Evolutionary conservation across 2,329 filamentous ascomycete genomes (phyloP).

Genomic region (Colletotrichum theobromicola): DNA sequence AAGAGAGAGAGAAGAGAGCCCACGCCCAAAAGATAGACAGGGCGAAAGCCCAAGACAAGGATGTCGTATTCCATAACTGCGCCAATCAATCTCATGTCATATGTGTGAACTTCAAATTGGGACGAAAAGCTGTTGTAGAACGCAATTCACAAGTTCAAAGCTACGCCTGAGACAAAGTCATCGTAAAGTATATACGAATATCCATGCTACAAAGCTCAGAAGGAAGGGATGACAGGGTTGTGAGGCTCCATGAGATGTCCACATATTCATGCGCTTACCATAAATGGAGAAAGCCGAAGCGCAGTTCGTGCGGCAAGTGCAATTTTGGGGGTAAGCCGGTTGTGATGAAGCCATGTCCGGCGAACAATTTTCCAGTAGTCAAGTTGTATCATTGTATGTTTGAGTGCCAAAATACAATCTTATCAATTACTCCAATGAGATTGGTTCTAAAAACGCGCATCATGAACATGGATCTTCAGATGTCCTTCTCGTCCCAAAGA

Average conservation of each 20-base stretch:
- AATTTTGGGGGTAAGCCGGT: not conserved
- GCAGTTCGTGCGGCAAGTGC: not conserved
- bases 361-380: not conserved
- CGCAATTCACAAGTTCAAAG: not conserved
- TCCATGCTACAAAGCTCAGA: not conserved
- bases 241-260: not conserved
- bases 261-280: not conserved
- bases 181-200: not conserved
- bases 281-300: not conserved
- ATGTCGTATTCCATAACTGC: not conserved
- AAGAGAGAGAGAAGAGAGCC: not conserved
- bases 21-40: not conserved
- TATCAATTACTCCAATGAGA: not conserved
- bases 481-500: not conserved
- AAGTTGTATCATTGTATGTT: not conserved
- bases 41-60: not conserved
- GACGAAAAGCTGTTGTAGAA: not conserved
- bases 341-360: not conserved
- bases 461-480: not conserved
- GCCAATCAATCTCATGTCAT: not conserved
- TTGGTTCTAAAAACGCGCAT: not conserved
- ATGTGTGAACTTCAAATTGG: not conserved
- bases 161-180: not conserved
- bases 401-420: not conserved
- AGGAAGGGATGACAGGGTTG: not conserved